Conservation (phyloP, 345 rosid genomes). For the Pistacia vera region DNA sequence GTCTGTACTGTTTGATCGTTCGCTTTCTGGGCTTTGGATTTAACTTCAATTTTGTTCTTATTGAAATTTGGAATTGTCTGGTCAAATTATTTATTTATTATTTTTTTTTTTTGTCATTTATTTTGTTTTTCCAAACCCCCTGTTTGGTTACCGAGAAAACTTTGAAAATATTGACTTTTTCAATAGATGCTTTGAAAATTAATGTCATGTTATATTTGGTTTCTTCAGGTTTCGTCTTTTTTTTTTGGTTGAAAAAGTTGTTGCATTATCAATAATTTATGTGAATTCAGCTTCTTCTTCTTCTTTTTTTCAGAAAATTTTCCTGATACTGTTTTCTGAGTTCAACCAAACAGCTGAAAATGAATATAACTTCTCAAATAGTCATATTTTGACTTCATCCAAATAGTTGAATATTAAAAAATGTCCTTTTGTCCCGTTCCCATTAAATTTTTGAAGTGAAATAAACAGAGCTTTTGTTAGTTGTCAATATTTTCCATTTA, state of each 20-base stretch:
- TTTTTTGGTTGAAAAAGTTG: neutral
- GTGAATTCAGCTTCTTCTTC: neutral
- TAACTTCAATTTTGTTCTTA: neutral
- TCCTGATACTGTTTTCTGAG: neutral
- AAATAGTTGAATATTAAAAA: neutral
- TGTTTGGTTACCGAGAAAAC: conserved; percentile 15
- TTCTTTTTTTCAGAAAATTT: neutral
- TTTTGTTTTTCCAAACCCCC: neutral
- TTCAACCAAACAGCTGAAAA: too few relatives aligned
- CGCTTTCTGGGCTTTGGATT: neutral
- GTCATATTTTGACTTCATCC: too few relatives aligned
- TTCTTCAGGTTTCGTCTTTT: neutral
- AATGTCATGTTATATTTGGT: neutral
- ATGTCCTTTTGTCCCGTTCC: neutral
- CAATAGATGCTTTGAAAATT: neutral
- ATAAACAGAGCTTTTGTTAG: neutral
- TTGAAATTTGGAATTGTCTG: neutral
- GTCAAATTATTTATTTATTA: neutral
- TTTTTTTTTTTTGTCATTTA: neutral
- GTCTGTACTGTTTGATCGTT: neutral
- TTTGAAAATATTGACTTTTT: neutral
- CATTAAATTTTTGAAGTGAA: neutral
- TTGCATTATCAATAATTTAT: neutral
- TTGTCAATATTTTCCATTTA: neutral
- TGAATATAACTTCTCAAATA: too few relatives aligned